phyloP scores from a whole-genome alignment of 2,329 filamentous ascomycete species.

The Pestalotiopsis sp. region DNA sequence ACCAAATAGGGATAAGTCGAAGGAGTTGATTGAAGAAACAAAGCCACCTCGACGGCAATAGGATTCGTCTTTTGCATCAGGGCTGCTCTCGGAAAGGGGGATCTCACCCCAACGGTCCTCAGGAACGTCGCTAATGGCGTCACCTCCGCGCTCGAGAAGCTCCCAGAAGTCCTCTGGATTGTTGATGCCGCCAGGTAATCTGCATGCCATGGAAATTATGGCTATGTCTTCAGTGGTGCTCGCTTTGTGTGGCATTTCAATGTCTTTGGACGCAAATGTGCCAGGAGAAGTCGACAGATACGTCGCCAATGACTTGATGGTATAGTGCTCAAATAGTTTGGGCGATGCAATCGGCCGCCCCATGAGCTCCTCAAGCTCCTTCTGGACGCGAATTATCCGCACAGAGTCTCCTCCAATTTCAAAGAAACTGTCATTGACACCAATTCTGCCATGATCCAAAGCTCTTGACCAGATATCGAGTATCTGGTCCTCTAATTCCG shows the following conservation, averaged over 20 bases:
- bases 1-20: conserved; percentile 26
- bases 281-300: conserved; percentile 15
- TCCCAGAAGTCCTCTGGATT: conserved; percentile 35
- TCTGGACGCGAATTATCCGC: conserved; percentile 27
- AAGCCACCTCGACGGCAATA: conserved; percentile 25
- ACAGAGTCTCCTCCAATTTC: conserved; percentile 29
- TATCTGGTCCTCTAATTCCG: conserved; percentile 24
- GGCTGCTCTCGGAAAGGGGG: conserved; percentile 16
- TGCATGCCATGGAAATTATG: conserved; percentile 33
- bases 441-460: conserved; percentile 24
- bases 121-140: conserved; percentile 28
- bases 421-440: conserved; percentile 30
- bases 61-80: conserved; percentile 39
- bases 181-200: conserved; percentile 33
- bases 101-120: conserved; percentile 28
- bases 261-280: neutral
- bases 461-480: conserved; percentile 24
- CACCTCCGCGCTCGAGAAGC: conserved; percentile 27
- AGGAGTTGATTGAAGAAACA: conserved; percentile 21
- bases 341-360: conserved; percentile 20
- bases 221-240: conserved; percentile 23
- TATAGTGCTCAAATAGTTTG: conserved; percentile 28
- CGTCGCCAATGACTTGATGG: conserved; percentile 27
- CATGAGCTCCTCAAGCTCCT: conserved; percentile 25
- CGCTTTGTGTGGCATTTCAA: neutral